phyloP scores from a whole-genome alignment of 106 monocot genomes.

The Dendrobium huoshanense region DNA sequence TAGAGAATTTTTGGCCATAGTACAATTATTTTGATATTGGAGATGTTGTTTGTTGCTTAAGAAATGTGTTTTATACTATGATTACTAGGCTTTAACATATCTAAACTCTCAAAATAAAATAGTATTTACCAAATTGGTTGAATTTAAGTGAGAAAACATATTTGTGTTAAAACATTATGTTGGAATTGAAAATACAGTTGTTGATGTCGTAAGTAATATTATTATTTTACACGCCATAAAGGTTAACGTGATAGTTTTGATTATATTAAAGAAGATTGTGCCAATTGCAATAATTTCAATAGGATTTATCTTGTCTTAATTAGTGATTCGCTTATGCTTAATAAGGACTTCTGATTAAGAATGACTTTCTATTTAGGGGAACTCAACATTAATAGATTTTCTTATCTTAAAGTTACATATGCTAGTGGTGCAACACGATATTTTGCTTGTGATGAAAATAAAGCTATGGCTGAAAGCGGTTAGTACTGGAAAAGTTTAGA shows the following conservation, averaged over 20 bases:
- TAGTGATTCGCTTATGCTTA: too few relatives aligned
- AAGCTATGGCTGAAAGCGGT: too few relatives aligned
- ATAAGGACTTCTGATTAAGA: too few relatives aligned
- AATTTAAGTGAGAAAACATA: not conserved
- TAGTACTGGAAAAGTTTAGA: too few relatives aligned
- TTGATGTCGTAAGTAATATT: not conserved
- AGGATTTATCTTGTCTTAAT: too few relatives aligned
- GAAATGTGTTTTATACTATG: not conserved
- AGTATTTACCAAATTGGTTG: not conserved
- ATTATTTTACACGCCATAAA: not conserved
- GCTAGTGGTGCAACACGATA: too few relatives aligned
- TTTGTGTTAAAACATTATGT: not conserved
- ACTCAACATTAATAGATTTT: too few relatives aligned
- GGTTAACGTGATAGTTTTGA: not conserved
- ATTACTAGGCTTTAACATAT: not conserved
- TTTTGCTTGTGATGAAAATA: too few relatives aligned
- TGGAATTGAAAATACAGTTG: not conserved
- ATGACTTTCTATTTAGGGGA: too few relatives aligned
- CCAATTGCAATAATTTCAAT: too few relatives aligned
- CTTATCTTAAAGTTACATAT: too few relatives aligned
- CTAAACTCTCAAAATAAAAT: not conserved
- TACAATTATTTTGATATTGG: not conserved
- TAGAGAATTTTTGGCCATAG: not conserved
- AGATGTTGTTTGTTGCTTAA: not conserved
- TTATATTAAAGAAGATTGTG: not conserved